A percentile compares a stretch with the other conserved stretches of the same genome.
Conservation (phyloP, 2,329 filamentous ascomycete species). For the Penicillium aurantiogriseum region DNA sequence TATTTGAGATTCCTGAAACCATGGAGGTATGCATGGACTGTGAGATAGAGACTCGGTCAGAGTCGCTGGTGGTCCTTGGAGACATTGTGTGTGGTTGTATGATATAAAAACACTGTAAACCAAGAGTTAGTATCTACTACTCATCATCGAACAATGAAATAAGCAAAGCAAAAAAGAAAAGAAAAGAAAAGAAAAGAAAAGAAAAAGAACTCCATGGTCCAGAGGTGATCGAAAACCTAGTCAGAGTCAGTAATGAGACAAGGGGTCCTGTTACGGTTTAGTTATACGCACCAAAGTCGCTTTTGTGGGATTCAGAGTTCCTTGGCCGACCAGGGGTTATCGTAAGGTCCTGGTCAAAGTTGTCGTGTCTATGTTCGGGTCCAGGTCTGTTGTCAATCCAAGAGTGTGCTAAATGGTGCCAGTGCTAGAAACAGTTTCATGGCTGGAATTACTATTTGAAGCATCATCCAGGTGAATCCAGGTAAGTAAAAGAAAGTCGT, state of each 20-base stretch:
- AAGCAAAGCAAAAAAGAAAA: slow-evolving; percentile 15
- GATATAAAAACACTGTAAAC: slow-evolving; percentile 31
- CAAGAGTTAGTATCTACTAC: slow-evolving; percentile 36
- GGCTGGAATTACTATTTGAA: slow-evolving; percentile 11
- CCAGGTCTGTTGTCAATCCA: slow-evolving; percentile 11
- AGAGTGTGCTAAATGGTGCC: not conserved
- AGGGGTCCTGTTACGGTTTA: not conserved
- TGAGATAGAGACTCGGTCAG: slow-evolving; percentile 39
- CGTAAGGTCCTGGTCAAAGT: slow-evolving; percentile 11
- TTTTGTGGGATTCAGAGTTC: slow-evolving; percentile 1
- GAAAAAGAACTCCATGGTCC: slow-evolving; percentile 20
- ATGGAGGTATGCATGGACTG: slow-evolving; percentile 38
- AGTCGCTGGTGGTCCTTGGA: slow-evolving; percentile 38
- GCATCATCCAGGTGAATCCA: slow-evolving; percentile 13
- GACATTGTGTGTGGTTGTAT: slow-evolving; percentile 37
- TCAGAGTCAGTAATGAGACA: slow-evolving; percentile 10
- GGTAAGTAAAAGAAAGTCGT: slow-evolving; percentile 1
- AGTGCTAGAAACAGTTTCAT: not conserved
- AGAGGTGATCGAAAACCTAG: slow-evolving; percentile 11
- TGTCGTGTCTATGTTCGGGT: slow-evolving; percentile 1
- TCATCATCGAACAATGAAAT: slow-evolving; percentile 10
- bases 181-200: not conserved
- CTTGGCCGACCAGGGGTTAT: not conserved
- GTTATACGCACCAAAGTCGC: slow-evolving; percentile 18
- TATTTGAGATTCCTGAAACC: slow-evolving; percentile 39